Evolutionary conservation across 1,284 basidiomycete species (phyloP).

Genomic region (Prillingera fragicola): DNA sequence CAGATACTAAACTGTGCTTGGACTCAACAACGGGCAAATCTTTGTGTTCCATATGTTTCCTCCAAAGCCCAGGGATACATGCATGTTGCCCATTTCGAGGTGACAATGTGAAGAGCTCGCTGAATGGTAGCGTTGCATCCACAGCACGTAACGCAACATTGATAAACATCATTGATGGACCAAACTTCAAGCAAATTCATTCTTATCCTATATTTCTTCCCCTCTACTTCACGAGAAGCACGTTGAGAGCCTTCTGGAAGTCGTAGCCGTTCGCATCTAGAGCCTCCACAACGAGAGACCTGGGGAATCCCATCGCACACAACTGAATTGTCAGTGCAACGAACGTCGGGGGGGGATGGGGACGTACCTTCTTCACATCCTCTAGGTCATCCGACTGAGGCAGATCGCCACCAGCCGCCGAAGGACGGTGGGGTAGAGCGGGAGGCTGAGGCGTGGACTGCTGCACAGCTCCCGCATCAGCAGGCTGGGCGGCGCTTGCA

Average conservation of each 20-base stretch:
- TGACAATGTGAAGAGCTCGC: too few relatives aligned
- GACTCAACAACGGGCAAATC: too few relatives aligned
- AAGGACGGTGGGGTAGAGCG: not conserved
- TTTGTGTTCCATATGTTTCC: too few relatives aligned
- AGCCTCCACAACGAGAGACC: constrained; percentile 42
- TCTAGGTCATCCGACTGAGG: constrained; percentile 47
- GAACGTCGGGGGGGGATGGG: not conserved
- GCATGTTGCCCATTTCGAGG: too few relatives aligned
- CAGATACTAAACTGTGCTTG: too few relatives aligned
- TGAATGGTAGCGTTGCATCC: too few relatives aligned
- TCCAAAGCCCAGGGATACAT: too few relatives aligned
- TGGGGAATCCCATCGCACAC: constrained; percentile 46
- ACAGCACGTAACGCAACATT: too few relatives aligned
- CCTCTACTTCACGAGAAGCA: constrained; percentile 30
- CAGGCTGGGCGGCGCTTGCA: constrained; percentile 8
- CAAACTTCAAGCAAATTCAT: not conserved
- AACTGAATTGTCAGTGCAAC: constrained; percentile 24
- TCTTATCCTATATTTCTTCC: not conserved
- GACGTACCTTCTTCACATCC: constrained; percentile 46
- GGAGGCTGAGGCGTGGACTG: not conserved
- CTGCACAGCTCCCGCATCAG: not conserved
- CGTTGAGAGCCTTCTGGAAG: constrained; percentile 48
- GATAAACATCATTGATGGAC: not conserved
- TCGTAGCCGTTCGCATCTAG: constrained; percentile 48
- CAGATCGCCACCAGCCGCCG: constrained; percentile 8